A percentile compares a stretch with the other conserved stretches of the same genome.
Conservation (phyloP, 352 stramenopile genomes). For the Aphanomyces astaci region DNA sequence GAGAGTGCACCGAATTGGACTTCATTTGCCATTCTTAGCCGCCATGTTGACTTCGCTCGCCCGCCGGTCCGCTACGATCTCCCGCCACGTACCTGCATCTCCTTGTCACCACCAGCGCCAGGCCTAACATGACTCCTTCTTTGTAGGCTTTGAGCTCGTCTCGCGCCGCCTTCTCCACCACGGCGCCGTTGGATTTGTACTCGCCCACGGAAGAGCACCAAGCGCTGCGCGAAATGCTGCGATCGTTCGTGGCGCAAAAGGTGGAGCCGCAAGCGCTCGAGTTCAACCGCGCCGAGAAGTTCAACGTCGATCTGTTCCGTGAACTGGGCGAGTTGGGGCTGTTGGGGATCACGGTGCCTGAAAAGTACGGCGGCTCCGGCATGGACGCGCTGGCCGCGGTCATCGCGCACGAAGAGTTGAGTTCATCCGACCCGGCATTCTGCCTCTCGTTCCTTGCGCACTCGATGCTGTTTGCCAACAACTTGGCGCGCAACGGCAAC, state of each 20-base stretch:
- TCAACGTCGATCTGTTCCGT: slow-evolving; percentile 94
- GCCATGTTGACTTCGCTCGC: not conserved
- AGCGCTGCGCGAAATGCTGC: slow-evolving; percentile 90
- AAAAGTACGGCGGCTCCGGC: slow-evolving; percentile 94
- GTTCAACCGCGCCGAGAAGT: slow-evolving; percentile 94
- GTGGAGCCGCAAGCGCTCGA: slow-evolving; percentile 96
- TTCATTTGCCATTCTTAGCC: not conserved
- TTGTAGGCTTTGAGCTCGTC: not conserved
- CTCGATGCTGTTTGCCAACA: slow-evolving; percentile 93
- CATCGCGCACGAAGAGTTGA: slow-evolving; percentile 94
- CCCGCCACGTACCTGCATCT: slow-evolving; percentile 21
- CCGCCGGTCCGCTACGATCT: slow-evolving; percentile 4
- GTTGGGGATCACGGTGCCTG: slow-evolving; percentile 92
- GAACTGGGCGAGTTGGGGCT: slow-evolving; percentile 93
- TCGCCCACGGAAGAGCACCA: slow-evolving; percentile 84
- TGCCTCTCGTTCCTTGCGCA: slow-evolving; percentile 96
- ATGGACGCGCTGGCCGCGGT: slow-evolving; percentile 94
- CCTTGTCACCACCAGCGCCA: no score
- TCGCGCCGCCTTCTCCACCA: not conserved
- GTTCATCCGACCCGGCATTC: slow-evolving; percentile 96
- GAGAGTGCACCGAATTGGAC: no score
- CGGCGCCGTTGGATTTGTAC: slow-evolving; percentile 57
- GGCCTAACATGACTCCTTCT: not conserved
- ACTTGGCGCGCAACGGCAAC: slow-evolving; percentile 85
- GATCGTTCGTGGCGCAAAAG: slow-evolving; percentile 90